Base-by-base conservation (phyloP, 306 rosid genomes). In the Lupinus albus region DNA sequence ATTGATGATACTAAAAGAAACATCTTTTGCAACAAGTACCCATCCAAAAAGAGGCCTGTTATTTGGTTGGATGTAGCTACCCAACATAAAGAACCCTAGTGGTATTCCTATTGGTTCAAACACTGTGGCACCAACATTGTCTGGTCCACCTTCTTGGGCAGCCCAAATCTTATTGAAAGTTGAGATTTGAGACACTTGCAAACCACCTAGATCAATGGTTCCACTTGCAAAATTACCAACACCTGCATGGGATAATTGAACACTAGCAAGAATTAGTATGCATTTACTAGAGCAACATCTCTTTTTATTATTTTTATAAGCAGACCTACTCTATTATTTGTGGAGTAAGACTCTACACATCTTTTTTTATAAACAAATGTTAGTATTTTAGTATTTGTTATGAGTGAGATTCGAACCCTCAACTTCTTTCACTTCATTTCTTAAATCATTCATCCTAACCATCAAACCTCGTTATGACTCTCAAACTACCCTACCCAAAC, bases 61-160 rank as follows among this genome's bases (percentile, higher is more conserved):
- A 71, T 91, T 91, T 2, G 92, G 79, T 59, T 88, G 97, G 80
- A 79, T 58, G 42, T 87, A 89, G 69, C 68, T 75, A 5, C 92
- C 92, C 15, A 91, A 76, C 83, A 74, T 68, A 13, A 45, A 80
- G 78, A 91, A 88, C 10, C 92, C 97, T 33, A 77, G 47, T 1
- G 96, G 95, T 61, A 92, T 61, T 20, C 74, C 80, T 15, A 74
- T 56, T 12, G 97, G 97, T 45, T 92, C 97, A 50, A 75, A 92
- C 33, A 89, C 67, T 8, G 87, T 46, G 2, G 85, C 82, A 1
- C 97, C 97, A 1, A 47, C 53, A 58, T 82, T 73, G 11, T 61
- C 83, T 4, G 83, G 86, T 20, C 97, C 97, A 13, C 95, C 92
- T n/a, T 80, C 71, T 16, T 77, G 20, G 28, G 79, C 25, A 6